A percentile compares a stretch with the other conserved stretches of the same genome.
phyloP scores from a whole-genome alignment of 2,329 filamentous ascomycete species.

The Thermoascus crustaceus region DNA sequence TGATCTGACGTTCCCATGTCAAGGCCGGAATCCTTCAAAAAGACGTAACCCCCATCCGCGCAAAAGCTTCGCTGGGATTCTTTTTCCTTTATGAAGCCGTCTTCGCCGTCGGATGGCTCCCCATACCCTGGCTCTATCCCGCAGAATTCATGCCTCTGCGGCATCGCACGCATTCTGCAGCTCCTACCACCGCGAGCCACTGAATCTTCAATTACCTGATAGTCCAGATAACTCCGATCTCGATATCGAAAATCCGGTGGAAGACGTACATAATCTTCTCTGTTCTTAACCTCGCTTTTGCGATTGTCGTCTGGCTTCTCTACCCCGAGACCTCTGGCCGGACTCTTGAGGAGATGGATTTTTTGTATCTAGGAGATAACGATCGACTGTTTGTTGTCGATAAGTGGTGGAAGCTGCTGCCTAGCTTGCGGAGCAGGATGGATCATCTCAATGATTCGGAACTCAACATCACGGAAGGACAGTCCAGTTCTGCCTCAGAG shows the following conservation, averaged over 20 bases:
- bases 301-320: conserved; percentile 20
- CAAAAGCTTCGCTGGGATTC: conserved; percentile 4
- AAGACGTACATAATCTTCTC: conserved; percentile 28
- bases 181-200: conserved; percentile 10
- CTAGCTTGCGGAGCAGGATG: no score
- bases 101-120: conserved; percentile 4
- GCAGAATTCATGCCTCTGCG: conserved; percentile 14
- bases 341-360: conserved; percentile 11
- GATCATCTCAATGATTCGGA: no score
- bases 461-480: no score
- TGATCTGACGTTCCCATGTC: no score
- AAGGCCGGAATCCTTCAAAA: conserved; percentile 2
- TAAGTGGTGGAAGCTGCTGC: no score
- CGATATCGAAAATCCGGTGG: conserved; percentile 36
- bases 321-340: conserved; percentile 16
- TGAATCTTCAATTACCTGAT: conserved; percentile 16
- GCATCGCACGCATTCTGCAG: conserved; percentile 10
- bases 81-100: conserved; percentile 6
- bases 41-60: background rate
- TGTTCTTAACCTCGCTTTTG: conserved; percentile 19
- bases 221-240: conserved; percentile 14
- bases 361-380: conserved; percentile 7
- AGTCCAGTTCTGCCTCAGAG: no score
- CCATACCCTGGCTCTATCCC: conserved; percentile 10
- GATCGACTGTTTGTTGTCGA: no score